Percentiles rank a stretch among this genome's conserved stretches.
phyloP scores from a whole-genome alignment of 2,329 filamentous ascomycete genomes.

The Cladosporium sp. region DNA sequence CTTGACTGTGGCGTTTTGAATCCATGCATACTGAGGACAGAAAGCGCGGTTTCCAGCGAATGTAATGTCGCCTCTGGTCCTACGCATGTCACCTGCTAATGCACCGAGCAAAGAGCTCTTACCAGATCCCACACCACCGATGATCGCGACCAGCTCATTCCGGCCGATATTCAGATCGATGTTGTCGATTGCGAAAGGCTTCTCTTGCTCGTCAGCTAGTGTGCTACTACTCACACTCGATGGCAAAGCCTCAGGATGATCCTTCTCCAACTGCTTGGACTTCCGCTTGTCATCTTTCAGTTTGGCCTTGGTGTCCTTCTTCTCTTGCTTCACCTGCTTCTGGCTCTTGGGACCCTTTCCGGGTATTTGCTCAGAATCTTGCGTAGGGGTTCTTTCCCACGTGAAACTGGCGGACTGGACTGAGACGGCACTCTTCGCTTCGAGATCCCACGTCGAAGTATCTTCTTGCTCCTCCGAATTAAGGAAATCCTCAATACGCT shows the following conservation, averaged over 20 bases:
- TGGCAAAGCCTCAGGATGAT: conserved; percentile 15
- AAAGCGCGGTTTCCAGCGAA: conserved; percentile 80
- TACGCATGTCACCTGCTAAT: conserved; percentile 89
- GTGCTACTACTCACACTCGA: conserved; percentile 45
- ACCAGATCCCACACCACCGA: conserved; percentile 81
- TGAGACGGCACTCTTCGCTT: conserved; percentile 57
- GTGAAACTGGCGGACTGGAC: conserved; percentile 73
- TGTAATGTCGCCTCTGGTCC: conserved; percentile 66
- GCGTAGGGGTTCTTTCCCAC: conserved; percentile 69
- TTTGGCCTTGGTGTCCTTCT: conserved; percentile 39
- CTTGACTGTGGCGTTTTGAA: conserved; percentile 81
- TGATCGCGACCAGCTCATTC: conserved; percentile 77
- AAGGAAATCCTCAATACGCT: conserved; percentile 83
- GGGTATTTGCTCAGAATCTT: conserved; percentile 34
- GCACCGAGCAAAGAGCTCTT: conserved; percentile 88
- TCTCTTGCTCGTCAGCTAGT: conserved; percentile 51
- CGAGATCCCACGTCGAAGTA: conserved; percentile 54
- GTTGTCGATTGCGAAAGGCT: conserved; percentile 68
- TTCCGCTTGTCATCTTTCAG: conserved; percentile 35
- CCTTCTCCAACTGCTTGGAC: conserved; percentile 31
- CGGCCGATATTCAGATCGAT: conserved; percentile 64
- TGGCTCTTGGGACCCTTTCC: conserved; percentile 27
- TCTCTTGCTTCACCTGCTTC: conserved; percentile 40
- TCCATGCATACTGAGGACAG: conserved; percentile 96
- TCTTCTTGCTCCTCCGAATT: conserved; percentile 80